Base-by-base conservation (phyloP, 176 grass and related monocot species). In the Triticum urartu region DNA sequence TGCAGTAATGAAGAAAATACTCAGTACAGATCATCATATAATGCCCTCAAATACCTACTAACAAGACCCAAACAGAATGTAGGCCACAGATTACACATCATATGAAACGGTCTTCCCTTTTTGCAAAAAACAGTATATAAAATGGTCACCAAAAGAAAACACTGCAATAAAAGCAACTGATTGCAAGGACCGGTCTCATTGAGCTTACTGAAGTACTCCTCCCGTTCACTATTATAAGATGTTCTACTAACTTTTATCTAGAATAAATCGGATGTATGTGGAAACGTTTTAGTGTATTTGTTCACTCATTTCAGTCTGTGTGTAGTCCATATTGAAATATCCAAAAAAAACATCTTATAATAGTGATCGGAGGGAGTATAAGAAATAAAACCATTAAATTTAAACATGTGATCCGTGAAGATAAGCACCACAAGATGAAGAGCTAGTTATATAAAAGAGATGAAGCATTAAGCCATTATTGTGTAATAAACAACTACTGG, bases 1-100 rank as follows among this genome's bases (percentile, higher is more conserved):
- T 98, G 79, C 54, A 82, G 47, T 5, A 68, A 84, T 18, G 61
- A 17, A 79, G 21, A 9, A 70, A 36, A 72, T 3, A 43, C 40
- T 81, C 47, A 81, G 25, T 59, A 48, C 6, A 69, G n/a, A 59
- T 77, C 39, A 21, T 18, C 26, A 75, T 13, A 63, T 45, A 81
- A 54, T 52, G 11, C n/a, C 43, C 15, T 67, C 5, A 75, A 65
- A 72, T 40, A 21, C 34, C 18, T 69, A 62, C 13, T 10, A 50
- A 42, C 6, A 18, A 63, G 8, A 24, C 9, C 22, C 1, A 79
- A 9, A 36, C 59, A 68, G 45, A 79, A 85, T 9, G 50, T 13
- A 15, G 2, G 69, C 22, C 11, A 28, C 24, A 68, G 18, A 54
- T 20, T 20, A 67, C 11, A 64, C 30, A 67, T 58, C 2, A 58